These are phyloP conservation scores for Lactarius trivialis DNA, from an alignment of 768 basidiomycete species.

Conservation along the genomic window DNA sequence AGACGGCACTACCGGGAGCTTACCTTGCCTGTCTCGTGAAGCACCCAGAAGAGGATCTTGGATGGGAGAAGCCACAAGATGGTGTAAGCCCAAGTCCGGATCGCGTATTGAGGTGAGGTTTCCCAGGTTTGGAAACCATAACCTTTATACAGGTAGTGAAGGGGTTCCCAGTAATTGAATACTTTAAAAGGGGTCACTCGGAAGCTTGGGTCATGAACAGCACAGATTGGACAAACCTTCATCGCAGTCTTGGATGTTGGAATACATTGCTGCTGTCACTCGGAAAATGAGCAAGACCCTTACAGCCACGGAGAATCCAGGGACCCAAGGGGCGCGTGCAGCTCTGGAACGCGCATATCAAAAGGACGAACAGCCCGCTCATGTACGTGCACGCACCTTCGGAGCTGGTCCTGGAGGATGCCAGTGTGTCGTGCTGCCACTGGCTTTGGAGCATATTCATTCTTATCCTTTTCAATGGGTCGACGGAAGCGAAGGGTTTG, in stretches of 20 bases:
- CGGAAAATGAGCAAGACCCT: constrained; percentile 78
- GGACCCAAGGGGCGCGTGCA: constrained; percentile 76
- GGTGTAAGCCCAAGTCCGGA: constrained; percentile 94
- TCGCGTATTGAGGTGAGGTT: constrained; percentile 81
- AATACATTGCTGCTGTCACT: constrained; percentile 86
- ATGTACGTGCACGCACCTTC: constrained; percentile 42
- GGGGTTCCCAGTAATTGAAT: constrained; percentile 98
- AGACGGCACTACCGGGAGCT: constrained; percentile 18
- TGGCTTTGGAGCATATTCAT: constrained; percentile 20
- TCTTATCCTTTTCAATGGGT: constrained; percentile 25
- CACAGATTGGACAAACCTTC: constrained; percentile 56
- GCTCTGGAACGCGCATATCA: constrained; percentile 37
- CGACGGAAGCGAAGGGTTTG: constrained; percentile 33
- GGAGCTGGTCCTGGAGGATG: constrained; percentile 73
- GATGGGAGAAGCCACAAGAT: constrained; percentile 69
- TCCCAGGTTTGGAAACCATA: constrained; percentile 99
- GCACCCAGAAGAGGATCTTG: constrained; percentile 41
- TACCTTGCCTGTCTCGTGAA: constrained; percentile 70
- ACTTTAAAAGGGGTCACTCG: constrained; percentile 42
- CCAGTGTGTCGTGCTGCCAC: constrained; percentile 47
- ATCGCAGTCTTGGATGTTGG: constrained; percentile 92
- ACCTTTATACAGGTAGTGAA: constrained; percentile 84
- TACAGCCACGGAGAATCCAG: constrained; percentile 77
- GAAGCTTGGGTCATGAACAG: neutral
- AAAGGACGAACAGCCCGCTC: neutral